Base-by-base conservation (phyloP, 78 protist genomes). In the Dictyostelium citrinum region DNA sequence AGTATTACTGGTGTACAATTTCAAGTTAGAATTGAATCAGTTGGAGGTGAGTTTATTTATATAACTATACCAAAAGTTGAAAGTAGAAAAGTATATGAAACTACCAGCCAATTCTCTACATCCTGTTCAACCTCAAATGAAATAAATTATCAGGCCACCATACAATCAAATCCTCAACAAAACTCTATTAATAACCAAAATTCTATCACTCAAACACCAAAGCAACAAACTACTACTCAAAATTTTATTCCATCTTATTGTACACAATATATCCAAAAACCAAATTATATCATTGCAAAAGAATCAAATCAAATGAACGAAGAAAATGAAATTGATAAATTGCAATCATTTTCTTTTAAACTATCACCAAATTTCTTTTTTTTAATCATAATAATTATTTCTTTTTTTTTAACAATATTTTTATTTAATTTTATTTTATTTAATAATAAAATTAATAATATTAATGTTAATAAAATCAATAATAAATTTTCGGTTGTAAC, bases 11-110 rank as follows among this genome's bases (percentile, higher is more conserved):
- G 22, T 5, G 86, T 39, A 22, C 8, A 12, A 17, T 76, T 37
- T 46, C 39, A 41, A 22, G 45, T 86, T 8, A 16, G 71, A 43
- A 51, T 86, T 11, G 68, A 82, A 39, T 86, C 92, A 4, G 64
- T 58, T 9, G 10, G 24, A 3, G 75, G 75, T 22, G 84, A 86
- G 20, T 6, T 43, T 7, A 84, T 84, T 29, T 16, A 46, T 10
- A 17, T 71, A 33, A 35, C 39, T 33, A 79, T 51, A 1, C 84
- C 71, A 51, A 17, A 10, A 2, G 49, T 37, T 7, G 71, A 12
- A 51, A 51, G 33, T 35, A 51, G 58, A 79, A 10, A 79, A 20
- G 31, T 51, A 5, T 17, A 17, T 33, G 71, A 51, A 43, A 24
- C 67, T 1, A 2, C 55, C 1, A 35, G 35, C 6, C 84, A 51